Conservation (phyloP, 2,329 filamentous ascomycete genomes). For the Pseudocercospora eumusae region DNA sequence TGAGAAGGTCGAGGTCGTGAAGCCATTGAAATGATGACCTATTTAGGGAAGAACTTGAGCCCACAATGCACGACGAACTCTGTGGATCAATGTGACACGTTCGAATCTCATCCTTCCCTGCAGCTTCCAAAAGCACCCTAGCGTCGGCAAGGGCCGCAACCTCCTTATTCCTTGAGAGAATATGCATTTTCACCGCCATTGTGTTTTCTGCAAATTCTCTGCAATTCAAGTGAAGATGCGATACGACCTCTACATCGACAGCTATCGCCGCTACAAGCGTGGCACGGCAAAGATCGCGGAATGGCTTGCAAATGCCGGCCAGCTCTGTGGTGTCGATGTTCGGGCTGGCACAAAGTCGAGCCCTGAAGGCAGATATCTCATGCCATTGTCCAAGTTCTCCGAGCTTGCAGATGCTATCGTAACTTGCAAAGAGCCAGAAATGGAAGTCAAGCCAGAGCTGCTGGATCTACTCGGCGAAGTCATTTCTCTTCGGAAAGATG, state of each 20-base stretch:
- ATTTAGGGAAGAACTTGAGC: too few species aligned
- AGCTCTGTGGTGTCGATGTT: conserved; percentile 10
- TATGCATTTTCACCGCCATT: too few species aligned
- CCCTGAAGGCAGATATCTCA: conserved; percentile 1
- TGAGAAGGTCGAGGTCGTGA: conserved; percentile 60
- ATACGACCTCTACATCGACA: conserved; percentile 13
- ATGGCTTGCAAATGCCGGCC: conserved; percentile 12
- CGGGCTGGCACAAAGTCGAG: background rate
- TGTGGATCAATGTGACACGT: too few species aligned
- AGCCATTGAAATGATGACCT: conserved; percentile 8
- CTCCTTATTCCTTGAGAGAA: too few species aligned
- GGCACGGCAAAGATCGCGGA: conserved; percentile 12
- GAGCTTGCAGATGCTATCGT: conserved; percentile 9
- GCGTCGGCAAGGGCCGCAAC: too few species aligned
- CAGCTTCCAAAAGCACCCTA: too few species aligned
- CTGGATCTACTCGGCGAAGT: conserved; percentile 4
- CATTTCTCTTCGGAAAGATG: conserved; percentile 13
- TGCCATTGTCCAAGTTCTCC: conserved; percentile 10
- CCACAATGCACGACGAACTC: too few species aligned
- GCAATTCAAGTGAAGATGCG: background rate
- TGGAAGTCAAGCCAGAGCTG: conserved; percentile 11
- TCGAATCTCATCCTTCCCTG: too few species aligned
- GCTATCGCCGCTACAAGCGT: conserved; percentile 13
- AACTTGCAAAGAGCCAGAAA: background rate
- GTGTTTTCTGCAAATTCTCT: too few species aligned